Percentiles rank a stretch among this genome's conserved stretches.
These are phyloP conservation scores for Mesembryanthemum crystallinum DNA, from an alignment of 148 eudicot species.

Conservation along the genomic window DNA sequence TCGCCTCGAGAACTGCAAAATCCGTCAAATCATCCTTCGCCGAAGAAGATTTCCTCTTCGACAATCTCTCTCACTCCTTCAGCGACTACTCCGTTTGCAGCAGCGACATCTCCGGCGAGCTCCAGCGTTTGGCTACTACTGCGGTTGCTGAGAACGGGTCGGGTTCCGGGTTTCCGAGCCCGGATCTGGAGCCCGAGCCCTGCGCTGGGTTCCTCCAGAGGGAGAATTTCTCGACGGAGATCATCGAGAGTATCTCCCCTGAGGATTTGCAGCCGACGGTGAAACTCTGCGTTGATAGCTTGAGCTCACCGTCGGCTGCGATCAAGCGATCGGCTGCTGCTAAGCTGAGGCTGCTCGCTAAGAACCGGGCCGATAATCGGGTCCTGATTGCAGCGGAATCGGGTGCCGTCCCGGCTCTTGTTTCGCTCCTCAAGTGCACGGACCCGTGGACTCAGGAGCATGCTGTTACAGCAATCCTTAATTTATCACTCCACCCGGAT, in stretches of 20 bases:
- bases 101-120: conserved; percentile 88
- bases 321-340: conserved; percentile 79
- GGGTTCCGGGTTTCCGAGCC: conserved; percentile 17
- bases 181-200: conserved; percentile 40
- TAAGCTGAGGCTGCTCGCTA: conserved; percentile 66
- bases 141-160: background rate
- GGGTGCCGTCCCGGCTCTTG: conserved; percentile 66
- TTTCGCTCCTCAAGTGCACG: conserved; percentile 50
- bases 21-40: conserved; percentile 34
- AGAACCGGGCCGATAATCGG: conserved; percentile 78
- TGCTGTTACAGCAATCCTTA: conserved; percentile 75
- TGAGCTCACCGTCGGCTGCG: conserved; percentile 49
- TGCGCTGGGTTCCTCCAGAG: conserved; percentile 60
- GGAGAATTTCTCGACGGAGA: conserved; percentile 79
- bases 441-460: conserved; percentile 88
- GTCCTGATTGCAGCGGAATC: conserved; percentile 66
- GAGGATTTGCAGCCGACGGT: conserved; percentile 90
- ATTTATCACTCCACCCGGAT: conserved; percentile 53
- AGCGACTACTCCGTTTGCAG: conserved; percentile 67
- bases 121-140: conserved; percentile 54
- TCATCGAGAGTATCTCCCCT: conserved; percentile 75
- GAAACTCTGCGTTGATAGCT: conserved; percentile 62
- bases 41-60: conserved; percentile 32
- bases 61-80: conserved; percentile 54
- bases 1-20: conserved; percentile 35